Evolutionary conservation across 345 rosid genomes (phyloP).

Genomic region (Linum trigynum): DNA sequence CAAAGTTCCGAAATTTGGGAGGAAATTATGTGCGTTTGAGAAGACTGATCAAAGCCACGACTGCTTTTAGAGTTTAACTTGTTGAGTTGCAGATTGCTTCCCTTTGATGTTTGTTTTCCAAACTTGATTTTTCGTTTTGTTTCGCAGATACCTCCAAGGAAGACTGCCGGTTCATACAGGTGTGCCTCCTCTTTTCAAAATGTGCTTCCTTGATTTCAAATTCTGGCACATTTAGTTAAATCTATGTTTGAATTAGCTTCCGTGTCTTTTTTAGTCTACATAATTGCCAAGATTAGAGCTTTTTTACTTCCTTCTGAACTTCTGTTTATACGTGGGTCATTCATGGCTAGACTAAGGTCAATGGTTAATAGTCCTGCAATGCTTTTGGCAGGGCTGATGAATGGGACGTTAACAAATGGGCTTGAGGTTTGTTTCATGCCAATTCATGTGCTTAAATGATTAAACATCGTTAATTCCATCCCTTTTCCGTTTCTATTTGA

Average conservation of each 20-base stretch:
- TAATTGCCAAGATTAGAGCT: neutral
- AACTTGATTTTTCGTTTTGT: conserved; percentile 6
- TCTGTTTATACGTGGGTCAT: too few species aligned
- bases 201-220: neutral
- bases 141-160: conserved; percentile 98
- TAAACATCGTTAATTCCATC: too few species aligned
- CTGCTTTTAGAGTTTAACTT: conserved; percentile 1
- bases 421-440: too few species aligned
- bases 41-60: neutral
- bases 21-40: neutral
- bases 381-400: conserved; percentile 81
- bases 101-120: neutral
- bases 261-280: neutral
- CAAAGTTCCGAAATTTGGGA: neutral
- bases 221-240: neutral
- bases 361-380: neutral
- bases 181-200: conserved; percentile 20
- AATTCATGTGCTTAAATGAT: too few species aligned
- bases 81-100: neutral
- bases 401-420: conserved; percentile 99
- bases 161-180: conserved; percentile 98
- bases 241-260: neutral
- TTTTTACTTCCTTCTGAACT: neutral
- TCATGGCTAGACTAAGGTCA: neutral
- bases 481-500: too few species aligned